phyloP scores from a whole-genome alignment of 139 green algal species.

The Tetraselmis chui region DNA sequence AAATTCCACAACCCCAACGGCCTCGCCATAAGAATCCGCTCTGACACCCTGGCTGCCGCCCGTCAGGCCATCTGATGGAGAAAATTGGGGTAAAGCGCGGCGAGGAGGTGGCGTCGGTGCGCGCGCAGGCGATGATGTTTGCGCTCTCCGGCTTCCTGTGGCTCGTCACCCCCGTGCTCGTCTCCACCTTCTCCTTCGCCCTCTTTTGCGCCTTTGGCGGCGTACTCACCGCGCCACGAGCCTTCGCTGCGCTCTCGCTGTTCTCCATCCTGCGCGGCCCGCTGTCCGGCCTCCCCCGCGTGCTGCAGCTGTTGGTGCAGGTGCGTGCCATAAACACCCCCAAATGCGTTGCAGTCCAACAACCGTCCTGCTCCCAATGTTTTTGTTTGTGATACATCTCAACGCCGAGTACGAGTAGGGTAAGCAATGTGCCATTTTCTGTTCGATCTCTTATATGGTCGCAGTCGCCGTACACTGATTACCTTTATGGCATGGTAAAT shows the following conservation, averaged over 20 bases:
- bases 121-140: background rate
- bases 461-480: too few relatives aligned
- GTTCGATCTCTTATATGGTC: too few relatives aligned
- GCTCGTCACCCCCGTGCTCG: constrained; percentile 4
- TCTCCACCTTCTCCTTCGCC: constrained; percentile 2
- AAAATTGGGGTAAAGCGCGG: background rate
- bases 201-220: constrained; percentile 3
- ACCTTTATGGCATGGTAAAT: too few relatives aligned
- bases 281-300: constrained; percentile 3
- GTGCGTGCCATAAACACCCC: too few relatives aligned
- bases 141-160: background rate
- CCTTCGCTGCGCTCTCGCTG: constrained; percentile 12
- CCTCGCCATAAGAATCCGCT: too few relatives aligned
- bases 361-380: background rate
- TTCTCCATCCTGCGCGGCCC: constrained; percentile 15
- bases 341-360: too few relatives aligned
- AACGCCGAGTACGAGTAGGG: background rate
- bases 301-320: background rate
- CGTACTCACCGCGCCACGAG: background rate
- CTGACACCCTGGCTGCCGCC: too few relatives aligned
- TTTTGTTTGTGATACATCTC: background rate
- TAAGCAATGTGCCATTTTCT: too few relatives aligned
- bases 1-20: too few relatives aligned
- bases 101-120: background rate
- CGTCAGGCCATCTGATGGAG: background rate